Percentiles rank a stretch among this genome's conserved stretches.
phyloP scores from a whole-genome alignment of 345 rosid species.

The Corchorus capsularis region DNA sequence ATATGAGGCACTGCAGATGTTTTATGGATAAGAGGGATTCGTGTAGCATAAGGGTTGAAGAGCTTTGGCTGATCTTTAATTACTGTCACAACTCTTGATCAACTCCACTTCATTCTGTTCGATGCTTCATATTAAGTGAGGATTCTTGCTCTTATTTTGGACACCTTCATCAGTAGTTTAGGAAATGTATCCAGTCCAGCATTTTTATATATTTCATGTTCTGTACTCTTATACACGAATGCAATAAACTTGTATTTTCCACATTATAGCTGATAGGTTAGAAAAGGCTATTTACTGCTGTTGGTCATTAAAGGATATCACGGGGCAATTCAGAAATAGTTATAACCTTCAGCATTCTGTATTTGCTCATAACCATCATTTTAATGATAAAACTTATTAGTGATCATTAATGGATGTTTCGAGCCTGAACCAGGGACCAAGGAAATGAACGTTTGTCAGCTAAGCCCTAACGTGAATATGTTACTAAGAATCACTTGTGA shows the following conservation, averaged over 20 bases:
- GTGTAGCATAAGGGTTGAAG: not conserved
- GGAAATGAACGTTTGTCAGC: too few relatives aligned
- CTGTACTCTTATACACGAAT: not conserved
- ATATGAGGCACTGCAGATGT: not conserved
- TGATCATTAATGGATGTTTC: too few relatives aligned
- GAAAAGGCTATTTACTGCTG: not conserved
- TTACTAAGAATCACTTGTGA: too few relatives aligned
- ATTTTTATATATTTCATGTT: not conserved
- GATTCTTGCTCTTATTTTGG: not conserved
- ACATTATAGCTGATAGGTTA: not conserved
- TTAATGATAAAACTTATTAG: too few relatives aligned
- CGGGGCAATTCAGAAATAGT: not conserved
- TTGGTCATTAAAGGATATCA: not conserved
- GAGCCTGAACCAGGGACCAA: too few relatives aligned
- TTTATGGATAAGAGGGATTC: not conserved
- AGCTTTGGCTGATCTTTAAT: not conserved
- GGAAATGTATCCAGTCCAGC: not conserved
- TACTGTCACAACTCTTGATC: not conserved
- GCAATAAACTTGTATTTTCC: not conserved
- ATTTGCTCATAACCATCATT: not conserved
- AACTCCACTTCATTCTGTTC: not conserved
- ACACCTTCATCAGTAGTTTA: not conserved
- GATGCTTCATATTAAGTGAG: not conserved
- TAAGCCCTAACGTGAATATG: too few relatives aligned
- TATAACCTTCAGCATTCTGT: not conserved